Percentiles rank a stretch among this genome's conserved stretches.
Conservation (phyloP, 495 filamentous ascomycete genomes). For the Oidiodendron maius region DNA sequence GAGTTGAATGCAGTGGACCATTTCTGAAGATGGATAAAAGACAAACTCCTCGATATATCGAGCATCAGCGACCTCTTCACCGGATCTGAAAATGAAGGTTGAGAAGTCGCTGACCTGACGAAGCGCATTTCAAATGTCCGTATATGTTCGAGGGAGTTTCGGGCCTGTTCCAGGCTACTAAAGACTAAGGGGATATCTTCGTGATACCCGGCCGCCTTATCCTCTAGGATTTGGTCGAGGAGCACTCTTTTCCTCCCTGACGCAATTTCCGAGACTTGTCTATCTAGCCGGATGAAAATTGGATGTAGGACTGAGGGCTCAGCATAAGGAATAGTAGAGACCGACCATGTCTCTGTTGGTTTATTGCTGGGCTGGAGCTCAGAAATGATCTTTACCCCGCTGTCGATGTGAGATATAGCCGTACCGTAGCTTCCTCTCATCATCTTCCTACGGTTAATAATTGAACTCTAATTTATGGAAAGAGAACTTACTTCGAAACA, state of each 20-base stretch:
- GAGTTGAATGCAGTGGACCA: no score
- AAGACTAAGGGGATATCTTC: background rate
- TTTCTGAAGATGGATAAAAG: no score
- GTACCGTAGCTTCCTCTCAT: constrained; percentile 1
- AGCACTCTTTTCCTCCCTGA: background rate
- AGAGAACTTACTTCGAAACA: constrained; percentile 2
- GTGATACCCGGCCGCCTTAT: background rate
- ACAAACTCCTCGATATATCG: no score
- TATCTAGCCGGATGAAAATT: constrained; percentile 5
- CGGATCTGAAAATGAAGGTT: no score
- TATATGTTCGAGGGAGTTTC: background rate
- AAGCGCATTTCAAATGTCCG: no score
- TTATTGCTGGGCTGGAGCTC: background rate
- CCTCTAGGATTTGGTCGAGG: background rate
- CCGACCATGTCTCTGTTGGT: background rate
- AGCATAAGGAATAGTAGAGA: constrained; percentile 2
- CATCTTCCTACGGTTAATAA: constrained; percentile 1
- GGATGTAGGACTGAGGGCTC: background rate
- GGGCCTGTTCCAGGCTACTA: background rate
- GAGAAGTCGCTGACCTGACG: no score
- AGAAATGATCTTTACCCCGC: constrained; percentile 9
- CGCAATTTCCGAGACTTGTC: background rate
- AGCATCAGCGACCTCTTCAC: no score
- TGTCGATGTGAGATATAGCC: constrained; percentile 7
- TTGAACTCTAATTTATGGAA: background rate